Evolutionary conservation across 129 eudicot species (phyloP), one percentile per base, ranked within the genome.

Genomic region (Gnaphalium uliginosum): DNA sequence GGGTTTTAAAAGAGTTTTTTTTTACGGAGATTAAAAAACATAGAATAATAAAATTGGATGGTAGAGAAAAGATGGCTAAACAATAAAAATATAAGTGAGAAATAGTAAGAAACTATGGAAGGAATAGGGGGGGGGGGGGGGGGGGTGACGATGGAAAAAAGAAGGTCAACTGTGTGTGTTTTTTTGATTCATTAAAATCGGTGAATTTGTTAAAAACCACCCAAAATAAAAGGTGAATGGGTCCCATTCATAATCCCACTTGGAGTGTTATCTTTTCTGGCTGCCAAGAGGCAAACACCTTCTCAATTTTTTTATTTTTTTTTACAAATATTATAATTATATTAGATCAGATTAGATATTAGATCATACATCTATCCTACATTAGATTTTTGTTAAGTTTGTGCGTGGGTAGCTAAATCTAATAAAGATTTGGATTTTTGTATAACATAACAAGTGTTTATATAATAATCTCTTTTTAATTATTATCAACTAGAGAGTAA

Each of bases 201-300:
- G 81, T 81, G 66, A 75, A 75, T 81, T 81, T 50, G 77, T 75
- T 81, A 69, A 75, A n/a, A 63, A 80, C 77, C 83, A 74, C 66
- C 58, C 78, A 48, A 72, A n/a, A 24, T 33, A 65, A 65, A 79
- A 72, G 59, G 62, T 25, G 68, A 25, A 13, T 35, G 56, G 83
- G 83, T 7, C 73, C 78, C 83, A 18, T 25, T 6, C 8, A 56
- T 56, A 1, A 26, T 19, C 51, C 78, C 83, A 72, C 78, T 79
- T 79, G 73, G 24, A 37, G 30, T 74, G 43, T 73, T 66, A 73
- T 72, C 82, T 72, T 73, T 79, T 57, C 74, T 58, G 26, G 58
- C 69, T 79, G 48, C 83, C 83, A 79, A 79, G 83, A 79, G 83
- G n/a, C 83, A 79, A 78, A 78, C 76, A 78, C 76, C 81, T 69